Conservation (phyloP, 148 eudicot species). For the Selenicereus undatus region DNA sequence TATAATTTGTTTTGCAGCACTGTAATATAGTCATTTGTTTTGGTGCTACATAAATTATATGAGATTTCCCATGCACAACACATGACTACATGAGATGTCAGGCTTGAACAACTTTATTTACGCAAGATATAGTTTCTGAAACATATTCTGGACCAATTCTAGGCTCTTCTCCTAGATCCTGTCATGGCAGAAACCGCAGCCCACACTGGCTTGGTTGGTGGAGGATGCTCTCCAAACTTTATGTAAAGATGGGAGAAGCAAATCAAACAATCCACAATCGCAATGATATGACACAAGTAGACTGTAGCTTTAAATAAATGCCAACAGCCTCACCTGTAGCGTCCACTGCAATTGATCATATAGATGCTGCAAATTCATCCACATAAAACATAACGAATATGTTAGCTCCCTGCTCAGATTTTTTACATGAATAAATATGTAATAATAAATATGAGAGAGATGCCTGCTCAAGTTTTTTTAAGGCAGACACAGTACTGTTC, state of each 20-base stretch:
- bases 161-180: background rate
- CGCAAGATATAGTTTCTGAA: too few relatives aligned
- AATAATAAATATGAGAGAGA: background rate
- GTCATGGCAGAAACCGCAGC: background rate
- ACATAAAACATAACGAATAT: conserved; percentile 14
- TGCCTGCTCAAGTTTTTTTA: background rate
- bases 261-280: background rate
- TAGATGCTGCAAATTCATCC: conserved; percentile 50
- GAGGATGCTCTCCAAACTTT: background rate
- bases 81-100: too few relatives aligned
- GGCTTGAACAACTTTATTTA: too few relatives aligned
- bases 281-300: background rate
- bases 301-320: conserved; percentile 14
- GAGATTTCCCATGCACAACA: too few relatives aligned
- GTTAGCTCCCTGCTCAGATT: conserved; percentile 9
- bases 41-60: too few relatives aligned
- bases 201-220: too few relatives aligned
- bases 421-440: background rate
- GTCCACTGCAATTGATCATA: conserved; percentile 81
- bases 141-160: background rate
- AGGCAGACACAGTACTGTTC: background rate
- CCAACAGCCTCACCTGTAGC: conserved; percentile 57
- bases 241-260: background rate
- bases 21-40: too few relatives aligned
- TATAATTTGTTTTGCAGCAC: too few relatives aligned